Percentiles rank a stretch among this genome's conserved stretches.
Evolutionary conservation across 2,329 filamentous ascomycete genomes (phyloP).

Genomic region (Chrysosporium keratinophilum): DNA sequence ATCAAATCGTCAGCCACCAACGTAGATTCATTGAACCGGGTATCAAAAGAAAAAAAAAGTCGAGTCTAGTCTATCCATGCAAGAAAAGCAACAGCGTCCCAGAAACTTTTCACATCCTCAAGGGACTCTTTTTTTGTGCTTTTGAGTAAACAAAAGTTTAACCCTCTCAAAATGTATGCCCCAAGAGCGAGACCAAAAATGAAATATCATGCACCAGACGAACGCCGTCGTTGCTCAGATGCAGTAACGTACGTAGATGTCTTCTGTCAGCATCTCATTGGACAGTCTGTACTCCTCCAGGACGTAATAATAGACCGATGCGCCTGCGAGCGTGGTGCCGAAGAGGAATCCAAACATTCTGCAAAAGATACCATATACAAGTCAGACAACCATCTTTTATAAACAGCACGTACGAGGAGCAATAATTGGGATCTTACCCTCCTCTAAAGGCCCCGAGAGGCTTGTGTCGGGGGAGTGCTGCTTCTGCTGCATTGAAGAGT

Average conservation of each 20-base stretch:
- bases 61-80: conserved; percentile 5
- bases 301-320: conserved; percentile 81
- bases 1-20: conserved; percentile 10
- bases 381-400: conserved; percentile 4
- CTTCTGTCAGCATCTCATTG: conserved; percentile 86
- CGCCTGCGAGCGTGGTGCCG: conserved; percentile 67
- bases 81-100: background rate
- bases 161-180: background rate
- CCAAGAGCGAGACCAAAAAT: background rate
- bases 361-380: conserved; percentile 10
- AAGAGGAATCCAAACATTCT: conserved; percentile 89
- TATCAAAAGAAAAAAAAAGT: background rate
- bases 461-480: conserved; percentile 47
- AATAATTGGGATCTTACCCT: conserved; percentile 45
- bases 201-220: background rate
- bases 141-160: background rate
- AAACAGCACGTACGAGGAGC: background rate
- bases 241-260: conserved; percentile 72
- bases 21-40: background rate
- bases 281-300: conserved; percentile 86
- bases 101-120: background rate
- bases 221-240: conserved; percentile 11
- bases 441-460: conserved; percentile 62
- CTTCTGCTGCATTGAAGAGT: conserved; percentile 29
- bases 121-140: background rate